These are phyloP conservation scores for Stachybotrys chlorohalonatus DNA, from an alignment of 2,329 filamentous ascomycete genomes.

Conservation along the genomic window DNA sequence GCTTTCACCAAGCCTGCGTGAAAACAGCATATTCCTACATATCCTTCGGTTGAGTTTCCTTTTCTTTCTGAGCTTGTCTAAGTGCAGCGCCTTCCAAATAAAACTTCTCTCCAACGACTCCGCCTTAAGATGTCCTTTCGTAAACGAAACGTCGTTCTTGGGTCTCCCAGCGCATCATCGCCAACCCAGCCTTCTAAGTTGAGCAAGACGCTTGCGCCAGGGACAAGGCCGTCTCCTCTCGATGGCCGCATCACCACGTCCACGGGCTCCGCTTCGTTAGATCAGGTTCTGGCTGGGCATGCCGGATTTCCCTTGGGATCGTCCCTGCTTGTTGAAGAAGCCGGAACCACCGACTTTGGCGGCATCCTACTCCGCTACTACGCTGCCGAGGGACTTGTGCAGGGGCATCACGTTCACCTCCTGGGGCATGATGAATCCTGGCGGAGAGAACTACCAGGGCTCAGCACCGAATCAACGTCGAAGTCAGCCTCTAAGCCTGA, in stretches of 20 bases:
- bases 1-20: no score
- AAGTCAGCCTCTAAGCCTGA: constrained; percentile 29
- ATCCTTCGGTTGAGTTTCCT: no score
- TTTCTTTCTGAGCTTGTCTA: no score
- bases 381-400: constrained; percentile 84
- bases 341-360: constrained; percentile 88
- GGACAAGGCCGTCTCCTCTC: constrained; percentile 73
- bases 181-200: constrained; percentile 8
- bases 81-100: no score
- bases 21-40: no score
- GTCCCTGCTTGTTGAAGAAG: constrained; percentile 74
- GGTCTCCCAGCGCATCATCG: constrained; percentile 14
- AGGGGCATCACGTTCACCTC: constrained; percentile 82
- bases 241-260: constrained; percentile 85
- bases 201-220: constrained; percentile 30
- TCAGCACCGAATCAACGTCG: constrained; percentile 36
- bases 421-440: constrained; percentile 72
- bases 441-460: constrained; percentile 73
- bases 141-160: constrained; percentile 46
- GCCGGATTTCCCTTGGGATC: constrained; percentile 75
- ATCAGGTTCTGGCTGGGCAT: constrained; percentile 78
- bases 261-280: constrained; percentile 79
- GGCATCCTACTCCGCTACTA: constrained; percentile 79
- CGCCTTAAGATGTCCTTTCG: constrained; percentile 42
- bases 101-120: no score